Percentiles rank a stretch among this genome's conserved stretches.
Conservation (phyloP, 75 land plant genomes). For the Adiantum capillusveneris region DNA sequence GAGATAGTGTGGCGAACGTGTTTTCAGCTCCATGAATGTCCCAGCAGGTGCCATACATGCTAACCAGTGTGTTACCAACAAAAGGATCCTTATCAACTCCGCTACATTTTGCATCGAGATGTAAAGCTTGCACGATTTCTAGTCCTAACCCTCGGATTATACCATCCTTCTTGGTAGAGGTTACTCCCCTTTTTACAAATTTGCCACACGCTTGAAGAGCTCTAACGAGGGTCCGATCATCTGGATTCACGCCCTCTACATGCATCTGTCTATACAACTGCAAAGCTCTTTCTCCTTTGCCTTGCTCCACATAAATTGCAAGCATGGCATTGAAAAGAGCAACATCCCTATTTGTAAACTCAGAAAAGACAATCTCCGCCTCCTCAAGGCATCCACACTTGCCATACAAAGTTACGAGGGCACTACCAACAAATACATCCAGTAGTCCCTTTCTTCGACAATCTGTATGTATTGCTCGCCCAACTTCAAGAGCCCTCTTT, state of each 20-base stretch:
- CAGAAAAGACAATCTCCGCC: neutral
- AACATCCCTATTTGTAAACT: neutral
- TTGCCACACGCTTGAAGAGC: neutral
- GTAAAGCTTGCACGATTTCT: too few relatives aligned
- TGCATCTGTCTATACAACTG: constrained; percentile 1
- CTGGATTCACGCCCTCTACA: constrained; percentile 1
- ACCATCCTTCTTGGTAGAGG: too few relatives aligned
- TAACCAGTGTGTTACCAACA: neutral
- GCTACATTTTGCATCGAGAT: too few relatives aligned
- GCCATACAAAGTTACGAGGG: neutral
- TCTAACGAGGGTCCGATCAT: neutral
- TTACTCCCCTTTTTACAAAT: too few relatives aligned
- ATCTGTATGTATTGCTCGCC: constrained; percentile 2
- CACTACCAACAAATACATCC: neutral
- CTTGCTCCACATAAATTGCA: constrained; percentile 1
- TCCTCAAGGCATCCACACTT: neutral
- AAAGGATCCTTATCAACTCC: neutral
- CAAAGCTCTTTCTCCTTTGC: neutral
- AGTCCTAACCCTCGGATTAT: too few relatives aligned
- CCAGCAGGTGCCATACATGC: constrained; percentile 1
- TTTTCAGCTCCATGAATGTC: neutral
- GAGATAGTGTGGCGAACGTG: constrained; percentile 18
- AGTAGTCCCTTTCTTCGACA: neutral
- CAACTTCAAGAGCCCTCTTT: constrained; percentile 1
- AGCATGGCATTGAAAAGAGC: constrained; percentile 1